Base-by-base conservation (phyloP, 148 eudicot genomes). In the Selenicereus undatus region DNA sequence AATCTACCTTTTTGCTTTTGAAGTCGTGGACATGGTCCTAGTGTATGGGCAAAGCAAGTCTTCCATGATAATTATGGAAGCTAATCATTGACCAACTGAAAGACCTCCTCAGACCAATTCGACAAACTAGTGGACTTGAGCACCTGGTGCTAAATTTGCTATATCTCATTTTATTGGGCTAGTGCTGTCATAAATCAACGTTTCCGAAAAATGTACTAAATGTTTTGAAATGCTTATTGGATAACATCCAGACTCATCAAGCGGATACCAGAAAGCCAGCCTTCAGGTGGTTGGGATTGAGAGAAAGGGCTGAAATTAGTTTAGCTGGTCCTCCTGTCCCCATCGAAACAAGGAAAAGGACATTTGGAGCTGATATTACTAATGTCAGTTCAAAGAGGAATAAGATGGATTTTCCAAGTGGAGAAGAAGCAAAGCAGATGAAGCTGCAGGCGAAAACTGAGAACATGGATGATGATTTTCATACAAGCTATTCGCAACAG, bases 211-310 rank as follows among this genome's bases (percentile, higher is more conserved):
- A 27, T 26, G 71, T 32, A 66, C 35, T 26, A 26, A 26, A 66
- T 66, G 11, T 27, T n/a, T 16, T 66, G 17, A 66, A 66, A 26
- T 56, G 7, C 54, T n/a, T 66, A 27, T 66, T 27, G 71, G 3
- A 66, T 66, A 62, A 62, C 68, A 27, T 27, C 35, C 71, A 66
- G 71, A 66, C 71, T 66, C 71, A 90, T 83, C 97, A 95, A 78
- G 86, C 94, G 21, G 92, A 92, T 73, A 92, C 91, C 76, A 88
- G 97, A 82, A 95, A 95, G 86, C 97, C 99, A 70, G 93, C 95
- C 42, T 95, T 93, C 84, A 91, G 92, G 82, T 95, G 99, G 99
- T 74, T 95, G 87, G 97, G 97, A 56, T 73, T 86, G 79, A 87
- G 45, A 51, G 88, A 87, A 51, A 86, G 74, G 80, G 65, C 81